Base-by-base conservation (phyloP, 2,329 filamentous ascomycete genomes). In the Diaporthe helianthi region DNA sequence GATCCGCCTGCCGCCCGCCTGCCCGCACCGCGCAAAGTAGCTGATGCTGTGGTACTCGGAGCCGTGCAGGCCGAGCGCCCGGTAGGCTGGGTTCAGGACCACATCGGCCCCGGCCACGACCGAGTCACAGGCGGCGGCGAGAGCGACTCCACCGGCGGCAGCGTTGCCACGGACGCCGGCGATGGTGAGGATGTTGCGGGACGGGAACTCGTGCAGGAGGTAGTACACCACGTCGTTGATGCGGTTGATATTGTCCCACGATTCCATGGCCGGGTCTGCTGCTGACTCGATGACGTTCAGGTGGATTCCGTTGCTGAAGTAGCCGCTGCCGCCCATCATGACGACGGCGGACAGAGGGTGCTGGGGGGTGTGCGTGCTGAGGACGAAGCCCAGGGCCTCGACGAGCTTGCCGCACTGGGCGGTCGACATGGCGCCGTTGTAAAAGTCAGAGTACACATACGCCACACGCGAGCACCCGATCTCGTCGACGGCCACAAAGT, bases 221-320 rank as follows among this genome's bases (percentile, higher is more conserved):
- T 78, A 76, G 55, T 81, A 74, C 1, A 81, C 77, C 17, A 82
- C 77, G 70, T 82, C 80, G 68, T 83, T 76, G 72, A 83, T 82
- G 65, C 79, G 78, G 70, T 82, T 83, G 77, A 82, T 82, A 73
- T 82, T 82, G 49, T 76, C 73, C 80, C 80, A 83, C 9, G 80
- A 82, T 71, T 82, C 80, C 10, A 76, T 71, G 0, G 80, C 74
- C 4, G 80, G 76, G 67, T 81, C 78, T 7, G 73, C 67, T 1
- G 77, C 77, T 22, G 79, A 77, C 73, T 83, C 80, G 71, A 82
- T 82, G 53, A 82, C 80, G 66, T 83, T 83, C 24, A 83, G 76
- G 8, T 80, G 80, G 60, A 83, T 81, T 33, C 81, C 80, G 68
- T 82, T 82, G 75, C 78, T 80, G 72, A 83, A 83, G 71, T 82